Conservation (phyloP, 1,284 basidiomycete species). For the Ceratobasidium theobromae region DNA sequence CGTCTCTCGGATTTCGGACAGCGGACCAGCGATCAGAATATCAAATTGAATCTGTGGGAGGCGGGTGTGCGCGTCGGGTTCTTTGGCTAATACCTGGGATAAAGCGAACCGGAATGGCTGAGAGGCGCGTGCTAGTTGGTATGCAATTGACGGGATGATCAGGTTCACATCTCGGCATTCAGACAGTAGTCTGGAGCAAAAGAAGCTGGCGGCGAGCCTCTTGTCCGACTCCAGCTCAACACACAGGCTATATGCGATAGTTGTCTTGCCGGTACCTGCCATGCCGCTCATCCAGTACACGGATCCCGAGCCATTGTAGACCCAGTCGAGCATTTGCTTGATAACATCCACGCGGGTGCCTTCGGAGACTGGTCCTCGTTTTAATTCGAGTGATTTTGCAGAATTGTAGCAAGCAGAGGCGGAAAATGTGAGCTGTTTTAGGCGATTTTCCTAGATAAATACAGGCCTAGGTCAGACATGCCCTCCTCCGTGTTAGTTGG, state of each 20-base stretch:
- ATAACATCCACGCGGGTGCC: not conserved
- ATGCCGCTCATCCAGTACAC: conserved; percentile 32
- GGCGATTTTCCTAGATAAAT: not conserved
- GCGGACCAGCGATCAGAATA: not conserved
- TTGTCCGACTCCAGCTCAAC: conserved; percentile 11
- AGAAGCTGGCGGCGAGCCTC: conserved; percentile 40
- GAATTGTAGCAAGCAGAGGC: not conserved
- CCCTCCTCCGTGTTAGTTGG: no score
- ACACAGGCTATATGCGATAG: conserved; percentile 39
- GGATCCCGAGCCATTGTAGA: not conserved
- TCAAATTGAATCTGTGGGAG: not conserved
- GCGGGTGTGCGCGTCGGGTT: not conserved
- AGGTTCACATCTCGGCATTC: conserved; percentile 1
- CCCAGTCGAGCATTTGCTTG: not conserved
- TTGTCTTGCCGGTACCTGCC: conserved; percentile 38
- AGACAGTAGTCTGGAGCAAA: conserved; percentile 39
- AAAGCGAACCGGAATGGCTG: not conserved
- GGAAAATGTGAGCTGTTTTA: not conserved
- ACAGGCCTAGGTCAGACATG: not conserved
- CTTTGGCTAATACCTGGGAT: not conserved
- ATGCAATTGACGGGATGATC: conserved; percentile 28
- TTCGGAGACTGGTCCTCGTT: not conserved
- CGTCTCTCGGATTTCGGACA: not conserved
- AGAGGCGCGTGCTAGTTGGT: conserved; percentile 25
- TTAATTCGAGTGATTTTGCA: not conserved